phyloP scores from a whole-genome alignment of 1,139 yeast genomes.

The Nakaseomyces uthaithaninus region DNA sequence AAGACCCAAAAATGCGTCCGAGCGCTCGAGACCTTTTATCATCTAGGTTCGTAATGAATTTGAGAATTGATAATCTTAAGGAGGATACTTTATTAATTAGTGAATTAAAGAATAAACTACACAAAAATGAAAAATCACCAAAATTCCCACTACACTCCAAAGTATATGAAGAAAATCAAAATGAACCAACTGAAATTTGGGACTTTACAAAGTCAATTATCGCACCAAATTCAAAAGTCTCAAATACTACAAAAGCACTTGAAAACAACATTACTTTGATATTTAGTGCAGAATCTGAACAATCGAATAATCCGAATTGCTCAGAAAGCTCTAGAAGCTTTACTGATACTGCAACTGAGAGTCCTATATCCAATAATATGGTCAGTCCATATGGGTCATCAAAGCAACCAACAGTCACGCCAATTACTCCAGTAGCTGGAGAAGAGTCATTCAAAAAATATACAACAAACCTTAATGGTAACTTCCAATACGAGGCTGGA shows the following conservation, averaged over 20 bases:
- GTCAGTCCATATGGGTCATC: slow-evolving; percentile 12
- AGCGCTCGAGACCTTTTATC: slow-evolving; percentile 39
- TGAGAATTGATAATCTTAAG: slow-evolving; percentile 16
- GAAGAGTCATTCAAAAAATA: slow-evolving; percentile 19
- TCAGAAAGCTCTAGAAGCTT: background rate
- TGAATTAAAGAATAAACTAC: slow-evolving; percentile 18
- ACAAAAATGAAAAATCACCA: slow-evolving; percentile 25
- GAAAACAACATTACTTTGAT: background rate
- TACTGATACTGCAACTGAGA: background rate
- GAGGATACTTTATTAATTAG: slow-evolving; percentile 30
- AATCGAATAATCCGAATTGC: background rate
- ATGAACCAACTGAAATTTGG: slow-evolving; percentile 16
- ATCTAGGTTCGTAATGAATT: slow-evolving; percentile 38
- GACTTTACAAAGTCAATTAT: slow-evolving; percentile 15
- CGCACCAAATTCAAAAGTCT: background rate
- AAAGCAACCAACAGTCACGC: slow-evolving; percentile 17
- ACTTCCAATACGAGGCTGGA: slow-evolving; percentile 15
- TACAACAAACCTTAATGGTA: slow-evolving; percentile 7
- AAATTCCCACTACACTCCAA: slow-evolving; percentile 27
- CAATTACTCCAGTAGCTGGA: slow-evolving; percentile 18
- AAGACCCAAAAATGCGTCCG: slow-evolving; percentile 50
- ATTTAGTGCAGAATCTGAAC: background rate
- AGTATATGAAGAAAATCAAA: slow-evolving; percentile 21
- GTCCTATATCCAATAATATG: slow-evolving; percentile 12
- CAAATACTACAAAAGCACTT: background rate